phyloP scores from a whole-genome alignment of 768 basidiomycete genomes.

The Pholiota conissans region DNA sequence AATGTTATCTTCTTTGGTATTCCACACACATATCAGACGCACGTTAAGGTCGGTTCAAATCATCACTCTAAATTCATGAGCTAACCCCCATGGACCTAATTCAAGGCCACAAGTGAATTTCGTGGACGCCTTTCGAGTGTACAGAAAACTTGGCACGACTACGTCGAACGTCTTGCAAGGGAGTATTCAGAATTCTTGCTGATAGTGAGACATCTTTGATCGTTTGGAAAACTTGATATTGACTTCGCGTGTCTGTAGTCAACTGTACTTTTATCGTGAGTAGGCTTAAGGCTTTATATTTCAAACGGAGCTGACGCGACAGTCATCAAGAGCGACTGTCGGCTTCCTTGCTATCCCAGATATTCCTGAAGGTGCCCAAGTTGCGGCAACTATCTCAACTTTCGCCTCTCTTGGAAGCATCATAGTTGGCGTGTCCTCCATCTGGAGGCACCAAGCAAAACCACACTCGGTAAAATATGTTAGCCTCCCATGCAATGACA shows the following conservation, averaged over 20 bases:
- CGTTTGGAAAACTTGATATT: not conserved
- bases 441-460: conserved; percentile 53
- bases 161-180: conserved; percentile 48
- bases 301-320: not conserved
- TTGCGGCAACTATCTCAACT: conserved; percentile 44
- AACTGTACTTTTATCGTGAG: conserved; percentile 54
- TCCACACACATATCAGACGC: conserved; percentile 49
- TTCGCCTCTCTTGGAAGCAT: conserved; percentile 56
- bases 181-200: conserved; percentile 60
- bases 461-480: conserved; percentile 39
- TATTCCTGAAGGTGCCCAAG: conserved; percentile 33
- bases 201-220: conserved; percentile 33
- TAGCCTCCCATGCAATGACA: not conserved
- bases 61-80: not conserved
- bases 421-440: conserved; percentile 54
- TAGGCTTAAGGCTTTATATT: not conserved
- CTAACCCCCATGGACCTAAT: not conserved
- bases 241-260: conserved; percentile 30
- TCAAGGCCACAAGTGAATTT: conserved; percentile 43
- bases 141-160: conserved; percentile 49
- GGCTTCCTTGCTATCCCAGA: conserved; percentile 46
- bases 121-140: conserved; percentile 48
- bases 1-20: conserved; percentile 51
- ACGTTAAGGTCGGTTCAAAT: conserved; percentile 36
- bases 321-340: conserved; percentile 45